Conservation (phyloP, 306 rosid species). For the Acacia confusa region DNA sequence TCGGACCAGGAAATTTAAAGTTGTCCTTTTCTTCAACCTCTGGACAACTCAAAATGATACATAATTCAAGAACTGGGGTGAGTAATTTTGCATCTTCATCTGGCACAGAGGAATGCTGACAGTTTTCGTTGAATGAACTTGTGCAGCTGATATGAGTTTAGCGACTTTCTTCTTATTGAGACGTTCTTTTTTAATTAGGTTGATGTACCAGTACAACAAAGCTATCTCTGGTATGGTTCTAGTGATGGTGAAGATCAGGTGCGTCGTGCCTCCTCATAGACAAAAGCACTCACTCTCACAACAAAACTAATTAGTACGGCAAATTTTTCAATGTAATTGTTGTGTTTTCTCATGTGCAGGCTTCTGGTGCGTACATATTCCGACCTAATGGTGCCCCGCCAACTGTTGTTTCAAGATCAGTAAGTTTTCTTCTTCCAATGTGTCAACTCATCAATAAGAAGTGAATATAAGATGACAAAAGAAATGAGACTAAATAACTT, state of each 20-base stretch:
- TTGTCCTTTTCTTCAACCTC: slow-evolving; percentile 72
- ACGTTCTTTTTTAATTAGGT: slow-evolving; percentile 51
- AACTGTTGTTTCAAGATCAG: slow-evolving; percentile 73
- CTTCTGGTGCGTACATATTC: slow-evolving; percentile 89
- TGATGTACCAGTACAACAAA: slow-evolving; percentile 80
- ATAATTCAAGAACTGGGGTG: slow-evolving; percentile 70
- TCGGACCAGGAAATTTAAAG: slow-evolving; percentile 84
- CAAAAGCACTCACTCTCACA: slow-evolving; percentile 10
- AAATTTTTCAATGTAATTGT: slow-evolving; percentile 2
- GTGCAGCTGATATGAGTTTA: slow-evolving; percentile 3
- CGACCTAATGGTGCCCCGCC: slow-evolving; percentile 72
- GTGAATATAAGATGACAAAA: not conserved
- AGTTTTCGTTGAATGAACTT: slow-evolving; percentile 4
- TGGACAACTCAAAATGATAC: slow-evolving; percentile 76
- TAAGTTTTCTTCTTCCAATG: slow-evolving; percentile 40
- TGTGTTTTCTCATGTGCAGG: slow-evolving; percentile 40
- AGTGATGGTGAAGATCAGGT: slow-evolving; percentile 47
- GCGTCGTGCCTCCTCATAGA: slow-evolving; percentile 16
- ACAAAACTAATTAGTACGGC: not conserved
- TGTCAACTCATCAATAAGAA: not conserved
- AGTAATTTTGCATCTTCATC: slow-evolving; percentile 39
- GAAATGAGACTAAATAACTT: not conserved
- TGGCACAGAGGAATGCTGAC: slow-evolving; percentile 1
- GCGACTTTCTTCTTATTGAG: slow-evolving; percentile 19
- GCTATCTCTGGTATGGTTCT: slow-evolving; percentile 83